These are phyloP conservation scores for Fusarium pseudocircinatum DNA, from an alignment of 2,329 filamentous ascomycete genomes.

Conservation along the genomic window DNA sequence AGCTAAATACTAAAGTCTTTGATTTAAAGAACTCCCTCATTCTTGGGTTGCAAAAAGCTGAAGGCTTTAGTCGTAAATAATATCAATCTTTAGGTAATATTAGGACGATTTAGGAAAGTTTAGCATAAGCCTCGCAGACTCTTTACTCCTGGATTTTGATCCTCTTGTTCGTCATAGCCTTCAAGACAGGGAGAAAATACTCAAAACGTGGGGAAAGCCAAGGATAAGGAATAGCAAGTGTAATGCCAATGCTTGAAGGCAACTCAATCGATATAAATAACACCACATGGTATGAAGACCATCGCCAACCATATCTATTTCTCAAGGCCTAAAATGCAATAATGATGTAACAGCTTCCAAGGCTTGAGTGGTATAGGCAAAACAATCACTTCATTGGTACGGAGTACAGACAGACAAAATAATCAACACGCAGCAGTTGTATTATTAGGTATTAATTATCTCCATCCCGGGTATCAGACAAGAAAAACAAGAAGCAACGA, in stretches of 20 bases:
- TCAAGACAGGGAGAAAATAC: not conserved
- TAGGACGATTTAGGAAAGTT: not conserved
- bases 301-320: not conserved
- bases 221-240: not conserved
- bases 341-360: not conserved
- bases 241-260: not conserved
- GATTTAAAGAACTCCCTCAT: not conserved
- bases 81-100: not conserved
- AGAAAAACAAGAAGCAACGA: slow-evolving; percentile 44
- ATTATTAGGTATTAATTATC: slow-evolving; percentile 59
- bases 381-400: not conserved
- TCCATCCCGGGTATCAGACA: slow-evolving; percentile 54
- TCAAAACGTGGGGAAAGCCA: not conserved
- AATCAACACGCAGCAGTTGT: slow-evolving; percentile 50
- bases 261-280: not conserved
- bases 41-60: not conserved
- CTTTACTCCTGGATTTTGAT: not conserved
- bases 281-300: not conserved
- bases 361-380: too few relatives aligned
- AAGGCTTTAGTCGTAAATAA: not conserved
- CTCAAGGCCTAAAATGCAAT: not conserved
- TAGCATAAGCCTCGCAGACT: not conserved
- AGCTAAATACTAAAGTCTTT: not conserved
- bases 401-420: not conserved
- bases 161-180: not conserved